phyloP scores from a whole-genome alignment of 805 yeast genomes.

The Candida endomychidarum region DNA sequence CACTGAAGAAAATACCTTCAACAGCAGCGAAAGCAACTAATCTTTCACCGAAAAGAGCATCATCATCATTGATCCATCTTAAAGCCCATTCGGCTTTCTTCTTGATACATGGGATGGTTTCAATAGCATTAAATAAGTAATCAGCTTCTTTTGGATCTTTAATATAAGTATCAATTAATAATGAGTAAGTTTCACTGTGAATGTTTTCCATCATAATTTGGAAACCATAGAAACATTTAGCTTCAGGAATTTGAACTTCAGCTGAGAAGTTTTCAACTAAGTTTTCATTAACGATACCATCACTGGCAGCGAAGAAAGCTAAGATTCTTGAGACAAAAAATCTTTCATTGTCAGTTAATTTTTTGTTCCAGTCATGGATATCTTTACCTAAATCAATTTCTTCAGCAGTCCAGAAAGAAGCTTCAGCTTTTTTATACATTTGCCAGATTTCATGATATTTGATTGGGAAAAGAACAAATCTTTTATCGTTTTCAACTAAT shows the following conservation, averaged over 20 bases:
- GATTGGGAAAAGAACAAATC: conserved; percentile 94
- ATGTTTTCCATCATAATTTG: conserved; percentile 99
- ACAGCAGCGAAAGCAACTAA: conserved; percentile 98
- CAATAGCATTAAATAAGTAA: conserved; percentile 91
- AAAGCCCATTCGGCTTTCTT: conserved; percentile 99
- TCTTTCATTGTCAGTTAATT: conserved; percentile 86
- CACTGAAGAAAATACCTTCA: conserved; percentile 98
- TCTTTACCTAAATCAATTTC: conserved; percentile 96
- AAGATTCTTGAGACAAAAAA: conserved; percentile 88
- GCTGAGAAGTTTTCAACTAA: conserved; percentile 96
- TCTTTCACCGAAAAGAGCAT: conserved; percentile 91
- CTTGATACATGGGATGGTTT: conserved; percentile 92
- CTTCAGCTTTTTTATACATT: conserved; percentile 98
- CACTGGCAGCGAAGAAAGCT: conserved; percentile 98
- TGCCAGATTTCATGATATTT: conserved; percentile 98
- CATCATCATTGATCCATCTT: conserved; percentile 90
- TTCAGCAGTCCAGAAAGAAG: conserved; percentile 99
- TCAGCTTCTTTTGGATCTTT: conserved; percentile 94
- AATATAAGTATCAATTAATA: conserved; percentile 91
- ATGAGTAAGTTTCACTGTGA: conserved; percentile 95
- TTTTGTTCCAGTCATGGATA: conserved; percentile 86
- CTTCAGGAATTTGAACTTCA: conserved; percentile 96
- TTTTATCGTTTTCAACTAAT: conserved; percentile 75
- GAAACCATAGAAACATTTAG: conserved; percentile 98
- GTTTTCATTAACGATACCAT: conserved; percentile 97